Evolutionary conservation across 2,329 filamentous ascomycete genomes (phyloP).

Genomic region (Fusarium pseudocircinatum): DNA sequence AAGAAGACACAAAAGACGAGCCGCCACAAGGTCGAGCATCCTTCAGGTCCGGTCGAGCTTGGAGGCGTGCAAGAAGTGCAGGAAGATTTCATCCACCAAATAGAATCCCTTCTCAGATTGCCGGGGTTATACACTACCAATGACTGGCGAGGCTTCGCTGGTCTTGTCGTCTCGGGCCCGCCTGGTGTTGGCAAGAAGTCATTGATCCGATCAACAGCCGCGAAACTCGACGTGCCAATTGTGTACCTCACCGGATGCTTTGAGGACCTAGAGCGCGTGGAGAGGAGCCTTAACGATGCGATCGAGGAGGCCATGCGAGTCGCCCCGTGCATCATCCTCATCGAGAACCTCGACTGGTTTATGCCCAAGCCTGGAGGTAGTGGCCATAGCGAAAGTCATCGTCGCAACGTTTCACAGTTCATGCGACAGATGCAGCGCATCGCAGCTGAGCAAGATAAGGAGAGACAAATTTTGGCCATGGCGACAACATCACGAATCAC

Average conservation of each 20-base stretch:
- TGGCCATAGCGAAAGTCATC: slow-evolving; percentile 88
- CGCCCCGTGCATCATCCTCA: slow-evolving; percentile 89
- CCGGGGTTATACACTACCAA: slow-evolving; percentile 32
- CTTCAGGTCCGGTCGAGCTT: slow-evolving; percentile 33
- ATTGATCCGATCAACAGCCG: slow-evolving; percentile 78
- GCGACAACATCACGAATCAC: slow-evolving; percentile 92
- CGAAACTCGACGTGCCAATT: slow-evolving; percentile 76
- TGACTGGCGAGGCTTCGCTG: slow-evolving; percentile 46
- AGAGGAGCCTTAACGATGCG: slow-evolving; percentile 52
- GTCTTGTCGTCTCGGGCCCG: slow-evolving; percentile 81
- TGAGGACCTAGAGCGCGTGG: slow-evolving; percentile 51
- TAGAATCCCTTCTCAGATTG: slow-evolving; percentile 27
- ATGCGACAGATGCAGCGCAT: slow-evolving; percentile 88
- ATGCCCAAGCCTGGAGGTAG: slow-evolving; percentile 84
- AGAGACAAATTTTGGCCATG: slow-evolving; percentile 84
- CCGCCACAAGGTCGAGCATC: slow-evolving; percentile 46
- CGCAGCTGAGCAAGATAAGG: slow-evolving; percentile 72
- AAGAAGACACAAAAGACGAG: slow-evolving; percentile 47
- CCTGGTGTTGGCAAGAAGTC: slow-evolving; percentile 84
- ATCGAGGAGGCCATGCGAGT: slow-evolving; percentile 83
- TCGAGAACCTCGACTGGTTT: slow-evolving; percentile 85
- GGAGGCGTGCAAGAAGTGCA: slow-evolving; percentile 38
- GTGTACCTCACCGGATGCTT: slow-evolving; percentile 61
- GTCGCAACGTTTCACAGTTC: slow-evolving; percentile 84
- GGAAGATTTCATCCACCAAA: not conserved